A percentile compares a stretch with the other conserved stretches of the same genome.
phyloP scores from a whole-genome alignment of 2,329 filamentous ascomycete species.

The Pestalotiopsis sp. region DNA sequence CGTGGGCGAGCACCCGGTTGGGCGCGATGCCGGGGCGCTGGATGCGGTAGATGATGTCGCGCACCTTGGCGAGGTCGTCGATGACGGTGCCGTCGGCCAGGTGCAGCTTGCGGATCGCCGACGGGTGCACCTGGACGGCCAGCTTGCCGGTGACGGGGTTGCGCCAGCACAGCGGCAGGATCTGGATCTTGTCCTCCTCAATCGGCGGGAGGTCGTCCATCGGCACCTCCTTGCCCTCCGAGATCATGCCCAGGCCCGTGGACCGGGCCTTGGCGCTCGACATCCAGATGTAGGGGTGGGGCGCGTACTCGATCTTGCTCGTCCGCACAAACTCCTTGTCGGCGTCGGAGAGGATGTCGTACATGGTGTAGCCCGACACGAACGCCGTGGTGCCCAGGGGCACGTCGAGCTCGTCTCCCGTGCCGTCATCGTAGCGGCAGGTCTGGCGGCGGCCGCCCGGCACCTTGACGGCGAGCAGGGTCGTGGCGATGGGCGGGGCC shows the following conservation, averaged over 20 bases:
- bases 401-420: constrained; percentile 66
- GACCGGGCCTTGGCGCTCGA: constrained; percentile 66
- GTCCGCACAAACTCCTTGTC: constrained; percentile 70
- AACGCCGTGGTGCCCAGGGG: constrained; percentile 79
- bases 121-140: constrained; percentile 75
- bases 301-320: constrained; percentile 73
- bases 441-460: constrained; percentile 68
- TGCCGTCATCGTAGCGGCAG: constrained; percentile 74
- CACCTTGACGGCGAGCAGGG: constrained; percentile 73
- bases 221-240: constrained; percentile 66
- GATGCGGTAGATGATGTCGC: constrained; percentile 69
- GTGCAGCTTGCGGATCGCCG: constrained; percentile 71
- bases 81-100: constrained; percentile 67
- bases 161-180: constrained; percentile 77
- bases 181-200: constrained; percentile 68
- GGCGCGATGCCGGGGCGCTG: constrained; percentile 76
- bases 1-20: constrained; percentile 69
- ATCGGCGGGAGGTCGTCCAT: constrained; percentile 64
- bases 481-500: constrained; percentile 74
- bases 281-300: constrained; percentile 87
- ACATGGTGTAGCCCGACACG: constrained; percentile 72
- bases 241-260: constrained; percentile 72
- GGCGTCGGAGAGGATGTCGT: constrained; percentile 63
- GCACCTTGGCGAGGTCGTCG: constrained; percentile 68
- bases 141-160: constrained; percentile 72